Base-by-base conservation (phyloP, 495 filamentous ascomycete species). In the Daldinia grandis region DNA sequence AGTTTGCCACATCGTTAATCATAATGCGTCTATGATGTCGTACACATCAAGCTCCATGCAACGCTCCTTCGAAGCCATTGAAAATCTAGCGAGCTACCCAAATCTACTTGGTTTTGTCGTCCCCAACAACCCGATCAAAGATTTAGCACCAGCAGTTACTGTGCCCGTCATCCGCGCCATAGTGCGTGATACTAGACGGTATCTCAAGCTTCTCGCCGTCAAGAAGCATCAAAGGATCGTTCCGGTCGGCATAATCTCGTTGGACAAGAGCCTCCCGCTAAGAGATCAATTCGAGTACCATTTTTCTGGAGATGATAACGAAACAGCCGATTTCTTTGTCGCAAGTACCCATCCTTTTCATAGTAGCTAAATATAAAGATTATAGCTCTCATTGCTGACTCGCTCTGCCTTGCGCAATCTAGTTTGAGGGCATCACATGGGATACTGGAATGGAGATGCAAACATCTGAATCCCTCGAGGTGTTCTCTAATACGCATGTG, bases 61-160 rank as follows among this genome's bases (percentile, higher is more conserved):
- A 0, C 83, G 85, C 28, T 93, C 90, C 81, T 89, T 90, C 44
- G 73, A 62, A n/a, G 89, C 91, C 5, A 81, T 93, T 28, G 91
- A 93, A 64, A 79, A 80, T 5, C 75, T 94, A 70, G 75, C 82
- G 21, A 81, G 85, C 21, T 93, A 90, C 79, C 85, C 80, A 76
- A 94, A 94, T 76, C 84, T 83, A 3, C 81, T 94, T 27, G 91
- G 91, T 47, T 90, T 93, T 84, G 90, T 92, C 69, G 88, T 89
- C n/a, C 89, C 91, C 37, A 90, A 91, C 73, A 88, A 91, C 72
- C 86, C 90, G 44, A 86, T 89, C 63, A 91, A 90, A 78, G 80
- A 79, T 40, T 62, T 80, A 17, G 80, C 80, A 68, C 89, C 86
- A 65, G 90, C 88, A 24, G 77, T 80, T 59, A 85, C 87, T 7